phyloP scores from a whole-genome alignment of 2,329 filamentous ascomycete genomes.

The Ascochyta lentis region DNA sequence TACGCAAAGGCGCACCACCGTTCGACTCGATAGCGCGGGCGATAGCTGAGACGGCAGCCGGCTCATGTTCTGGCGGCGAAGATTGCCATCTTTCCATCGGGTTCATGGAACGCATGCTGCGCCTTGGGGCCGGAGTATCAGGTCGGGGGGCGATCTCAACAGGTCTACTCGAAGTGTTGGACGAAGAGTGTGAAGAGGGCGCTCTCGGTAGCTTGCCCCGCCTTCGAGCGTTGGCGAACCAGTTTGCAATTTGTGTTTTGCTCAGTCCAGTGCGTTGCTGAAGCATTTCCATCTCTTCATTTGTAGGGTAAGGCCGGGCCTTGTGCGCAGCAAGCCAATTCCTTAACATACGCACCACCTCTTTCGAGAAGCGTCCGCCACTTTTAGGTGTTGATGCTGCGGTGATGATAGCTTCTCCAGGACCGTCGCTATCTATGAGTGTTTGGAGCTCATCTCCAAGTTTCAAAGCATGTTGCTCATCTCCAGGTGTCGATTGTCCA shows the following conservation, averaged over 20 bases:
- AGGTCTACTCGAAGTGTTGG: constrained; percentile 11
- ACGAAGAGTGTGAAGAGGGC: constrained; percentile 7
- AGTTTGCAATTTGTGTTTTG: constrained; percentile 35
- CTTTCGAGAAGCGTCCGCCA: constrained; percentile 30
- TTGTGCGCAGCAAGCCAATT: constrained; percentile 34
- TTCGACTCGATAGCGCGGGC: constrained; percentile 33
- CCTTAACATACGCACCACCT: constrained; percentile 33
- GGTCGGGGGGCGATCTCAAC: constrained; percentile 34
- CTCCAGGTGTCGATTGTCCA: constrained; percentile 13
- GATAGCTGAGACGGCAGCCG: constrained; percentile 31
- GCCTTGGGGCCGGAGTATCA: constrained; percentile 28
- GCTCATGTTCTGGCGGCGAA: constrained; percentile 39
- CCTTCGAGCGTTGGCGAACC: constrained; percentile 39
- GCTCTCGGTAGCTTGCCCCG: constrained; percentile 28
- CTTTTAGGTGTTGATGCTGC: constrained; percentile 2
- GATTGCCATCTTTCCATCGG: constrained; percentile 40
- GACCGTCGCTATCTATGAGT: not conserved
- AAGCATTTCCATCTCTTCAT: constrained; percentile 27
- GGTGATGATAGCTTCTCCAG: not conserved
- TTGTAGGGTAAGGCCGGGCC: constrained; percentile 31
- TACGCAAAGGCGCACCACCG: constrained; percentile 7
- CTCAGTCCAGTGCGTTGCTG: constrained; percentile 32
- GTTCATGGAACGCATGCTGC: constrained; percentile 16
- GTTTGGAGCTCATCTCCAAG: constrained; percentile 7
- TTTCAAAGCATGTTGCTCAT: constrained; percentile 3